Base-by-base conservation (phyloP, 23 red algal genomes). In the Gracilaria gracilis region DNA sequence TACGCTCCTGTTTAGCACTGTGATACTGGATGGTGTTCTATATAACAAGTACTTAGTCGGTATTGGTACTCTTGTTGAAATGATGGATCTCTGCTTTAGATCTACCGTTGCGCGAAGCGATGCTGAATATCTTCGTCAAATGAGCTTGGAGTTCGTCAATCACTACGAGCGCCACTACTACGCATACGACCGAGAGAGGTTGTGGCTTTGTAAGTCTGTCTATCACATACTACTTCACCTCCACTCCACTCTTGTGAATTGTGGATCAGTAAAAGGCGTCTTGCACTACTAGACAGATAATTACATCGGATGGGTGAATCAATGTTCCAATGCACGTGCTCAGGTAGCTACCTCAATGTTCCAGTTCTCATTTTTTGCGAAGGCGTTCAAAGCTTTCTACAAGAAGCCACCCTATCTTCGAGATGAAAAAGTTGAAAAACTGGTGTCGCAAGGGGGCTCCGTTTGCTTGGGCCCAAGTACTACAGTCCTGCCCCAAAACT, bases 161-260 rank as follows among this genome's bases (percentile, higher is more conserved):
- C 79, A 83, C 34, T 64, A 37, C 35, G 79, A 83, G 31, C 4
- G 6, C 11, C 3, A 61, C 4, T 83, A 83, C 55, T 58, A 58
- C 35, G 6, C 9, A 1, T 38, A 65, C 1, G 16, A 27, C 6
- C 13, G 1, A 64, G 33, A 14, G 3, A 13, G 54, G 11, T 2
- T 42, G 1, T 15, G 40, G 2, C 17, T 61, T 3, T 65, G 79
- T 32, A 83, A 64, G 31, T 83, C 49, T 17, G n/a, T 83, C n/a
- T 83, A 58, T 65, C 79, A 83, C 64, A 35, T 40, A 12, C 57
- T 83, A 4, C 32, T 83, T 21, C 54, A 83, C n/a, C 51, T 83
- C 38, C 9, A 1, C 4, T 2, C 62, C 4, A 12, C 9, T 5
- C 27, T 83, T 1, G 2, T 4, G 40, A 34, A 64, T 3, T 64